phyloP scores from a whole-genome alignment of 2,329 filamentous ascomycete genomes.

The Pseudogymnoascus sp. region DNA sequence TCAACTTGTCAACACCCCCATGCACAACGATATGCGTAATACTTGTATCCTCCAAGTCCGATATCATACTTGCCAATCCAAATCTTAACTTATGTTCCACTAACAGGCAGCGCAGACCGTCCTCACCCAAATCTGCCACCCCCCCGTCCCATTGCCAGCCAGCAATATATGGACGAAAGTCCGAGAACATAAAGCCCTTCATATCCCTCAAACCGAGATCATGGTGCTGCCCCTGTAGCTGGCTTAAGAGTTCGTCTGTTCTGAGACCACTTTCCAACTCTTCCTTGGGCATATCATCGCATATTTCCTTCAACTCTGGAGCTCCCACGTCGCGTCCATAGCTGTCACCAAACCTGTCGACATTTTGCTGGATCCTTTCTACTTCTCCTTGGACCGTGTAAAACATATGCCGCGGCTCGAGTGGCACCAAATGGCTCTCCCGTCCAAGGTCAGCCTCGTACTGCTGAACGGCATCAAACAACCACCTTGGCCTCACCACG shows the following conservation, averaged over 20 bases:
- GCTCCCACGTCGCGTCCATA: constrained; percentile 62
- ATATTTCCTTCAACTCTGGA: constrained; percentile 50
- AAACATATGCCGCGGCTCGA: constrained; percentile 59
- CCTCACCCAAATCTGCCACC: constrained; percentile 9
- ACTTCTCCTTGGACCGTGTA: constrained; percentile 51
- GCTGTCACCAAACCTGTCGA: constrained; percentile 75
- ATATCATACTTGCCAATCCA: constrained; percentile 52
- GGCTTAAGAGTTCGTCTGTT: constrained; percentile 38
- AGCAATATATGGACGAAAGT: constrained; percentile 35
- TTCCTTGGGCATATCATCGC: constrained; percentile 43
- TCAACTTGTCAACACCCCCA: constrained; percentile 15
- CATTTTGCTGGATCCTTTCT: constrained; percentile 47
- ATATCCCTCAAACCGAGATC: constrained; percentile 37
- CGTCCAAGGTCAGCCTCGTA: constrained; percentile 38
- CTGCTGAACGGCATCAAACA: constrained; percentile 57
- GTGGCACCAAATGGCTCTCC: constrained; percentile 50
- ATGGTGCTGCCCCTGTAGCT: constrained; percentile 48
- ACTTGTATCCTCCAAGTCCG: constrained; percentile 39
- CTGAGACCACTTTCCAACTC: constrained; percentile 34
- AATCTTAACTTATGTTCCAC: constrained; percentile 56
- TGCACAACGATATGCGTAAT: constrained; percentile 68
- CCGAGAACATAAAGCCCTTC: constrained; percentile 44
- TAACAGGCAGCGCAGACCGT: constrained; percentile 31
- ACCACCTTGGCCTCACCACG: constrained; percentile 72
- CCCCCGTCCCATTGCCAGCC: constrained; percentile 21